Percentiles rank a stretch among this genome's conserved stretches.
These are phyloP conservation scores for Agaricus bisporus DNA, from an alignment of 768 basidiomycete genomes.

Conservation along the genomic window DNA sequence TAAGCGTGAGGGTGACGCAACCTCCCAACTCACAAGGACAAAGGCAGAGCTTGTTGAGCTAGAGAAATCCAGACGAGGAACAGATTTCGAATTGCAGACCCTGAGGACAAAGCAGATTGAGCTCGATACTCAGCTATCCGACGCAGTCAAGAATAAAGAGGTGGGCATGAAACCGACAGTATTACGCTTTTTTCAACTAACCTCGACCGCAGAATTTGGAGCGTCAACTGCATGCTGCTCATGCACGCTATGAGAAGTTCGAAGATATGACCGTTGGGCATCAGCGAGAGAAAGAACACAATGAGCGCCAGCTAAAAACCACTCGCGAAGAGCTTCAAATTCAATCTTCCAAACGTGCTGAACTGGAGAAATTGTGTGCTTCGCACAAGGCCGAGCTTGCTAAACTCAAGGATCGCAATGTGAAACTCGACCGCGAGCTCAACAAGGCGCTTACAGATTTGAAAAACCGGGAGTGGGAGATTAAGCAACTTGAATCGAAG, in stretches of 20 bases:
- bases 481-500: slow-evolving; percentile 77
- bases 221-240: slow-evolving; percentile 65
- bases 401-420: slow-evolving; percentile 60
- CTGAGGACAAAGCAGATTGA: slow-evolving; percentile 68
- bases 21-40: slow-evolving; percentile 41
- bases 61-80: slow-evolving; percentile 60
- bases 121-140: slow-evolving; percentile 55
- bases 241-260: slow-evolving; percentile 74
- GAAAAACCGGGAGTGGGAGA: slow-evolving; percentile 77
- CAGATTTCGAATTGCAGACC: slow-evolving; percentile 69
- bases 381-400: slow-evolving; percentile 65
- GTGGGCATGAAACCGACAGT: slow-evolving; percentile 32
- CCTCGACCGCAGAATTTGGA: slow-evolving; percentile 53
- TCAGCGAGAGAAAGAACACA: slow-evolving; percentile 74
- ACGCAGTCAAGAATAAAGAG: slow-evolving; percentile 64
- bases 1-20: slow-evolving; percentile 49
- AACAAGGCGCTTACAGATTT: slow-evolving; percentile 78
- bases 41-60: slow-evolving; percentile 47
- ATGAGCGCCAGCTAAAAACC: slow-evolving; percentile 67
- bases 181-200: not conserved
- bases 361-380: slow-evolving; percentile 62
- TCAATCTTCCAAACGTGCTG: slow-evolving; percentile 66
- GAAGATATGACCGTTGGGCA: slow-evolving; percentile 85
- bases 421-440: slow-evolving; percentile 73
- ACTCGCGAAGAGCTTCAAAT: slow-evolving; percentile 66